These are phyloP conservation scores for Pestalotiopsis fici DNA, from an alignment of 2,329 filamentous ascomycete species.

Conservation along the genomic window DNA sequence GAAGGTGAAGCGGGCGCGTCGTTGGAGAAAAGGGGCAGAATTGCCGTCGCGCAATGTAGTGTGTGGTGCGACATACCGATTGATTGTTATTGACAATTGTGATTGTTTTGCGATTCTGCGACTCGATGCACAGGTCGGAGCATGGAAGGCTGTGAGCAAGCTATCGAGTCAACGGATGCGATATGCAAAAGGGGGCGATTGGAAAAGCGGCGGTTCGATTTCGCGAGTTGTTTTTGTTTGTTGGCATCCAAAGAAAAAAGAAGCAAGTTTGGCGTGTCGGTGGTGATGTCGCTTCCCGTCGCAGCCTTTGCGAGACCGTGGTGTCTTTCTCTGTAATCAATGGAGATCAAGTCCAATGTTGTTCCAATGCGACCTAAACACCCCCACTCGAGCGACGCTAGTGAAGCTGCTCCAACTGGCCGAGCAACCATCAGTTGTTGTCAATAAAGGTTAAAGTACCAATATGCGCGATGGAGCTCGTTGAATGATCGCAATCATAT, in stretches of 20 bases:
- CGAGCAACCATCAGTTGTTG: neutral
- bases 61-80: neutral
- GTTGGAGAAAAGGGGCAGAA: neutral
- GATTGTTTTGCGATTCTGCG: neutral
- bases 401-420: neutral
- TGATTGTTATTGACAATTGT: constrained; percentile 3
- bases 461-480: neutral
- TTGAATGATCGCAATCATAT: neutral
- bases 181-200: neutral
- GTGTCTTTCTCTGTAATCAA: neutral
- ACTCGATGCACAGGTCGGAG: neutral
- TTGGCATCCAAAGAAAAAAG: neutral
- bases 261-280: neutral
- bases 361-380: neutral
- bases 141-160: constrained; percentile 1
- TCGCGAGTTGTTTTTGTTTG: neutral
- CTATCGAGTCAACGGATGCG: neutral
- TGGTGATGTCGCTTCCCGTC: constrained; percentile 2
- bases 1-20: neutral
- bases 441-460: neutral
- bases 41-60: neutral
- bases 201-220: neutral
- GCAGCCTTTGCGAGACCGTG: neutral
- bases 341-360: neutral
- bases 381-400: neutral